Base-by-base conservation (phyloP, 495 filamentous ascomycete genomes). In the Cudoniella acicularis region DNA sequence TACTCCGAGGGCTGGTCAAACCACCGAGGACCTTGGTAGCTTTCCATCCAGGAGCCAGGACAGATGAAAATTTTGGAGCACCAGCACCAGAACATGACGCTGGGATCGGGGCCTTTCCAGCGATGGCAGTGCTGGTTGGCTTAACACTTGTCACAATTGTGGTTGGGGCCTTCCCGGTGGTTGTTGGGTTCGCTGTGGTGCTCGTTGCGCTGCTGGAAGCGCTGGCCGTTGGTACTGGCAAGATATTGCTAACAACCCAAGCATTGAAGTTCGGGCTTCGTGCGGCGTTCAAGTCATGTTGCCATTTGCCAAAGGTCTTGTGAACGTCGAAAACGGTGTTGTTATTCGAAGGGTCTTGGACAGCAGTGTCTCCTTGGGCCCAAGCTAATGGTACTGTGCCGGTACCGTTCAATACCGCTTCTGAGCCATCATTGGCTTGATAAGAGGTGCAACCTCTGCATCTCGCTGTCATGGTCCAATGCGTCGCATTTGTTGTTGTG, bases 31-130 rank as follows among this genome's bases (percentile, higher is more conserved):
- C 71, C 10, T 89, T 74, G 23, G 77, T 72, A 10, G 76, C 79
- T 0, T 69, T 67, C 71, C 83, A 91, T 6, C 83, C 87, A 20
- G 68, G 52, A 1, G 78, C 83, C 3, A 87, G 74, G 0, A 78
- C 75, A 0, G 82, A 50, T 22, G 24, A 17, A 24, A 41, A 58
- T 36, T 41, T 20, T 13, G 46, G 18, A 42, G 23, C 30, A 18
- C 24, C 46, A 25, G 22, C 27, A n/a, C 55, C 55, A 1, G 52
- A 17, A 10, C 55, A 58, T n/a, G 55, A 51, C 25, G 55, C 48
- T 0, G 55, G 55, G 36, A 59, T 50, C 9, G 3, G 2, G 8
- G 8, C 40, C 13, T 21, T 36, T 17, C 27, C 49, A 16, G 27
- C 10, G 8, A 23, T 30, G 16, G 41, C 42, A 25, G 46, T 50